phyloP scores from a whole-genome alignment of 192 early-diverging fungal genomes.

The Umbelopsis sp. region DNA sequence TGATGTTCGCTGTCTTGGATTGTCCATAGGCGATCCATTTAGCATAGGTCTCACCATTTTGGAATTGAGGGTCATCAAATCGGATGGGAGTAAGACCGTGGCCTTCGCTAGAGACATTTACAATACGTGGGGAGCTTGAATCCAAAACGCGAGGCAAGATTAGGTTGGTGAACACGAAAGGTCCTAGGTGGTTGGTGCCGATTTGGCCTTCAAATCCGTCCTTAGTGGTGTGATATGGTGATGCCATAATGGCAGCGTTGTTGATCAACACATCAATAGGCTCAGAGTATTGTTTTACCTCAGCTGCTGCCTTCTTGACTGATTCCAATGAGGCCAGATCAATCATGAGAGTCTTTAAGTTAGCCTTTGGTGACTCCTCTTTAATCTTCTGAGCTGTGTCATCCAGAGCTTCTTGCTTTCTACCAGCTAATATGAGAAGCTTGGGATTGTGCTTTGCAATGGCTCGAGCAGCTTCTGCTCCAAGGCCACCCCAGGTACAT shows the following conservation, averaged over 20 bases:
- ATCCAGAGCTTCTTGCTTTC: constrained; percentile 25
- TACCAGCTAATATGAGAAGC: constrained; percentile 22
- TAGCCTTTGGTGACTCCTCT: constrained; percentile 18
- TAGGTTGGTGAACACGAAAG: constrained; percentile 42
- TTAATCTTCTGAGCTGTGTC: constrained; percentile 28
- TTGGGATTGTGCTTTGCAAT: not conserved
- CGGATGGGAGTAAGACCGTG: not conserved
- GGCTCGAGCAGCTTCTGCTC: not conserved
- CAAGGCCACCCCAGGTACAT: constrained; percentile 8
- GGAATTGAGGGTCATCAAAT: not conserved
- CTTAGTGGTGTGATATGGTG: constrained; percentile 49
- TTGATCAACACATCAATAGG: constrained; percentile 3
- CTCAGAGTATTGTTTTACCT: constrained; percentile 22
- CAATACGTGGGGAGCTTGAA: constrained; percentile 5
- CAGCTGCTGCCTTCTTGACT: constrained; percentile 26
- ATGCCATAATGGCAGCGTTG: constrained; percentile 52
- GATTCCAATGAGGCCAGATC: constrained; percentile 40
- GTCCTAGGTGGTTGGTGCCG: constrained; percentile 67
- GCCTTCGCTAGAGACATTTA: not conserved
- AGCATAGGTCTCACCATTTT: not conserved
- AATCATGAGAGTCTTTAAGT: constrained; percentile 25
- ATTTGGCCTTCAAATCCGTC: constrained; percentile 71
- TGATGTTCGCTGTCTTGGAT: constrained; percentile 55
- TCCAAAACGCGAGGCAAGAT: constrained; percentile 22
- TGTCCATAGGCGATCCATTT: constrained; percentile 21